These are phyloP conservation scores for Termitomyces sp. DNA, from an alignment of 768 basidiomycete genomes.

Conservation along the genomic window DNA sequence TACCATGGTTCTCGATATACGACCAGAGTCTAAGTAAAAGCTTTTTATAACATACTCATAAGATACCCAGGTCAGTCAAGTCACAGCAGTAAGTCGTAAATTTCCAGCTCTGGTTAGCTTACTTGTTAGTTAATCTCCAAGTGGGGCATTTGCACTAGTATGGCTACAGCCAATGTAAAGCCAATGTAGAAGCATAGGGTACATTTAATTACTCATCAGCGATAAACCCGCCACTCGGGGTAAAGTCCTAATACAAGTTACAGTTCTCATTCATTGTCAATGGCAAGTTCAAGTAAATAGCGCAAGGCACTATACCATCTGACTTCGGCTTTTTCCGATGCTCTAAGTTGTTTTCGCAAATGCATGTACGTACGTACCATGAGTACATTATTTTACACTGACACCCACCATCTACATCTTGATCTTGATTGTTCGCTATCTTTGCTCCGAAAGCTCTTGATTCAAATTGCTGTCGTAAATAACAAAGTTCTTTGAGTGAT, in stretches of 20 bases:
- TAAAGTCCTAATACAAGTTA: neutral
- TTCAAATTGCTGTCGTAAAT: neutral
- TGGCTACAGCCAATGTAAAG: neutral
- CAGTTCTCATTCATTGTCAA: neutral
- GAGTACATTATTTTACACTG: neutral
- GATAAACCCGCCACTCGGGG: neutral
- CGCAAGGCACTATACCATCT: neutral
- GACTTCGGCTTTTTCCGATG: neutral
- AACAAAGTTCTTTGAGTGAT: neutral
- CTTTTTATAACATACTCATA: neutral
- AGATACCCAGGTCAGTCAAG: neutral
- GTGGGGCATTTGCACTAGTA: neutral
- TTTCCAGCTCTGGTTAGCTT: neutral
- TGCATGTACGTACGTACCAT: neutral
- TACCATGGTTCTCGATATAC: neutral
- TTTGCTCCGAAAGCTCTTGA: neutral
- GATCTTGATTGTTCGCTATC: neutral
- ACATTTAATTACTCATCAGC: neutral
- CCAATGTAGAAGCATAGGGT: neutral
- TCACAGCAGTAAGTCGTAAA: neutral
- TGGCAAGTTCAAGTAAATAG: neutral
- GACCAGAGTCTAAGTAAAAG: neutral
- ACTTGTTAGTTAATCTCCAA: neutral
- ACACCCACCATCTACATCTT: neutral
- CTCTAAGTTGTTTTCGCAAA: neutral